Evolutionary conservation across 352 stramenopile species (phyloP).

Genomic region (Hyaloperonospora brassicae): DNA sequence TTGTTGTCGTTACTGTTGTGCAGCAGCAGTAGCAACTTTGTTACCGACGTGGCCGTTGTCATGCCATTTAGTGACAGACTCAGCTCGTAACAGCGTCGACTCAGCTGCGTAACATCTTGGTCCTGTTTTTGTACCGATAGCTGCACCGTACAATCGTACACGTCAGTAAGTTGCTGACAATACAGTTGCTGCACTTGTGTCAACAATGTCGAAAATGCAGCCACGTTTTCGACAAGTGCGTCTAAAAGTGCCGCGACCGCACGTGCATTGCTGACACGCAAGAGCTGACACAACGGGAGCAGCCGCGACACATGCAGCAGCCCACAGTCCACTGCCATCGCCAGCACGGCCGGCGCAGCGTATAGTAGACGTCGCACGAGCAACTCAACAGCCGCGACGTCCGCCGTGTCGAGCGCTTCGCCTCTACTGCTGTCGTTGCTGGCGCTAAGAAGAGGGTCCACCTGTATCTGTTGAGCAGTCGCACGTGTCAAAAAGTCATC

Average conservation of each 20-base stretch:
- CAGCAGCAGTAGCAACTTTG: conserved; percentile 29
- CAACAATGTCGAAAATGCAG: conserved; percentile 19
- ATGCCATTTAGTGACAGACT: conserved; percentile 32
- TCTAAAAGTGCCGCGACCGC: conserved; percentile 26
- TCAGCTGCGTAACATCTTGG: conserved; percentile 34
- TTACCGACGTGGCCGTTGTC: conserved; percentile 11
- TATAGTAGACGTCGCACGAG: conserved; percentile 30
- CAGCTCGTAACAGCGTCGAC: conserved; percentile 36
- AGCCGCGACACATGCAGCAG: conserved; percentile 50
- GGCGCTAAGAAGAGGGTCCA: background rate
- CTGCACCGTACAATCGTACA: conserved; percentile 21
- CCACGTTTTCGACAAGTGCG: conserved; percentile 12
- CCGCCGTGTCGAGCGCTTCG: conserved; percentile 5
- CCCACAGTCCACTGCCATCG: conserved; percentile 11
- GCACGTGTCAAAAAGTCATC: conserved; percentile 31
- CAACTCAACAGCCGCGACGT: conserved; percentile 27
- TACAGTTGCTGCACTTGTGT: conserved; percentile 30
- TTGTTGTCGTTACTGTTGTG: no score
- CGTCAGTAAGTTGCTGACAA: conserved; percentile 30
- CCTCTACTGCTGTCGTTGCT: background rate
- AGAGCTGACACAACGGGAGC: conserved; percentile 55
- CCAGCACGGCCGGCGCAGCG: conserved; percentile 10
- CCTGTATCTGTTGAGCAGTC: conserved; percentile 12
- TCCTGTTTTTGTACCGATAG: background rate
- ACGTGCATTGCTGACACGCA: conserved; percentile 27